Evolutionary conservation across 768 basidiomycete genomes (phyloP).

Genomic region (Pleurotus citrinopileatus): DNA sequence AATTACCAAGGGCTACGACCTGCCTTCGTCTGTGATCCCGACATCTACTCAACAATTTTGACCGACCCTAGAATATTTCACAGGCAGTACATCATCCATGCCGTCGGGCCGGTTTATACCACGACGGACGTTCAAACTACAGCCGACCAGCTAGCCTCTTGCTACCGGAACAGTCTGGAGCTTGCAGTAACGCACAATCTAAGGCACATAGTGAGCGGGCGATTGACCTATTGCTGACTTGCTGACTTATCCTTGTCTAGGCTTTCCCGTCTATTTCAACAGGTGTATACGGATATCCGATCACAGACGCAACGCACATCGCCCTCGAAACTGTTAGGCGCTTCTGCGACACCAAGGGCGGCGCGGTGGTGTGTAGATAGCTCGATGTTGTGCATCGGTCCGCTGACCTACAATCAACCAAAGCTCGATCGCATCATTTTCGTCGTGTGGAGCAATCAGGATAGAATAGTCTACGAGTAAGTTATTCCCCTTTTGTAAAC

Average conservation of each 20-base stretch:
- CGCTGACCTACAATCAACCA: neutral
- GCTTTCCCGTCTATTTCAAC: slow-evolving; percentile 83
- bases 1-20: slow-evolving; percentile 72
- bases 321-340: slow-evolving; percentile 58
- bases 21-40: slow-evolving; percentile 63
- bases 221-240: neutral
- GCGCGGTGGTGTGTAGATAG: slow-evolving; percentile 39
- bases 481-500: slow-evolving; percentile 21
- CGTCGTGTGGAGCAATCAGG: slow-evolving; percentile 66
- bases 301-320: slow-evolving; percentile 66
- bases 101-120: slow-evolving; percentile 76
- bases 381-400: neutral
- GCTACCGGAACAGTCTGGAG: slow-evolving; percentile 63
- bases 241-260: slow-evolving; percentile 29
- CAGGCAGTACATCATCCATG: slow-evolving; percentile 74
- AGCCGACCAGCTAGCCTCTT: slow-evolving; percentile 58
- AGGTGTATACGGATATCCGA: slow-evolving; percentile 77
- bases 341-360: slow-evolving; percentile 53
- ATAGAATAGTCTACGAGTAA: slow-evolving; percentile 65
- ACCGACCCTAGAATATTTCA: slow-evolving; percentile 1
- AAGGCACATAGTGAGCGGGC: slow-evolving; percentile 51
- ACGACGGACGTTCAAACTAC: slow-evolving; percentile 34
- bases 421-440: slow-evolving; percentile 75
- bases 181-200: slow-evolving; percentile 58
- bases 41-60: neutral